These are phyloP conservation scores for Staphylotrichum longicolle DNA, from an alignment of 495 filamentous ascomycete genomes.

Conservation along the genomic window DNA sequence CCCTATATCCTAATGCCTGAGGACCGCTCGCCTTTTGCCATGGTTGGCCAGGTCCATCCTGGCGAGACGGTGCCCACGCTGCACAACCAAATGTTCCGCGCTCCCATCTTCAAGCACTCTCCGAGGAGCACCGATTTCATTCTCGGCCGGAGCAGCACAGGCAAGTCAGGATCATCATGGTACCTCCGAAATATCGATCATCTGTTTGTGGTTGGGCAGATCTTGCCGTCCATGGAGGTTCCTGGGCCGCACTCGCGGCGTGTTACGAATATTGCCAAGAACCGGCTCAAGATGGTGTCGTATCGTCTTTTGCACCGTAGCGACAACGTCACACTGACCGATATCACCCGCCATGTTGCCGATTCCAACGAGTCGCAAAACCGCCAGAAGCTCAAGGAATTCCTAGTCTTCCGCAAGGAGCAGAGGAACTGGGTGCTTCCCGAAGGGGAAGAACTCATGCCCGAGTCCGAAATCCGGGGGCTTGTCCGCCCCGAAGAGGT, in stretches of 20 bases:
- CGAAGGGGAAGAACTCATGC: conserved; percentile 66
- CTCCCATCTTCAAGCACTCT: conserved; percentile 86
- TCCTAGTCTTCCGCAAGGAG: conserved; percentile 81
- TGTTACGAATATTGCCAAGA: conserved; percentile 92
- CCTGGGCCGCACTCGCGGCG: conserved; percentile 90
- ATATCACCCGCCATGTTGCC: conserved; percentile 83
- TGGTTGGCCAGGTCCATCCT: conserved; percentile 88
- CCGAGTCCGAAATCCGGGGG: conserved; percentile 69
- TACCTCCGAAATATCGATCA: conserved; percentile 85
- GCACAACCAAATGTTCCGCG: conserved; percentile 92
- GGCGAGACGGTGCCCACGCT: conserved; percentile 86
- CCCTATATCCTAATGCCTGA: conserved; percentile 81
- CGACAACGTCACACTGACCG: conserved; percentile 64
- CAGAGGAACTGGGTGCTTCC: conserved; percentile 79
- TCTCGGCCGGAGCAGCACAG: conserved; percentile 75
- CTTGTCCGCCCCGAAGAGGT: conserved; percentile 96
- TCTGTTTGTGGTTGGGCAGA: conserved; percentile 84
- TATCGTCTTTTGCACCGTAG: conserved; percentile 79
- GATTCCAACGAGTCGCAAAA: conserved; percentile 93
- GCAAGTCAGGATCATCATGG: conserved; percentile 68
- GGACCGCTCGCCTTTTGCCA: conserved; percentile 91
- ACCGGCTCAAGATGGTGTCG: conserved; percentile 90
- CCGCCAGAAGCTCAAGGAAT: conserved; percentile 93
- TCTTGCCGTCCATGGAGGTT: conserved; percentile 86
- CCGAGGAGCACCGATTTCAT: conserved; percentile 80